phyloP scores from a whole-genome alignment of 768 basidiomycete genomes.

The Kwoniella botswanensis region DNA sequence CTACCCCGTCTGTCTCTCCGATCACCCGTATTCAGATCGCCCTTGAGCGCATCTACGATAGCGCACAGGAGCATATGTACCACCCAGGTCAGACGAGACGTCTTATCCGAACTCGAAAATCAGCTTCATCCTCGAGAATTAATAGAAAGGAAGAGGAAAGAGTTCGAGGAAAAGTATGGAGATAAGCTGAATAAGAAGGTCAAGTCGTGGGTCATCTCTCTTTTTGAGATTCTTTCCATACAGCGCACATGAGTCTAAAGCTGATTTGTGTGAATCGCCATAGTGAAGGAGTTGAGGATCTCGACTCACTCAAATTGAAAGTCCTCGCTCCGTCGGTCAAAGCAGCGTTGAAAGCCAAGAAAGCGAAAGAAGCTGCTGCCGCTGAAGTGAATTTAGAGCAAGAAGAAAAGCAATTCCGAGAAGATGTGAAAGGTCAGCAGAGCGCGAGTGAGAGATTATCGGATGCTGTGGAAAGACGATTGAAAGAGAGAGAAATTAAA shows the following conservation, averaged over 20 bases:
- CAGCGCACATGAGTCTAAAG: background rate
- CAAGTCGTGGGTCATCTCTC: slow-evolving; percentile 65
- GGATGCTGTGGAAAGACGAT: slow-evolving; percentile 13
- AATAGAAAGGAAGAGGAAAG: slow-evolving; percentile 48
- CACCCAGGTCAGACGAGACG: slow-evolving; percentile 20
- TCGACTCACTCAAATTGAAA: slow-evolving; percentile 60
- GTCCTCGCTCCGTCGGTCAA: slow-evolving; percentile 42
- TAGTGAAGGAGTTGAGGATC: slow-evolving; percentile 60
- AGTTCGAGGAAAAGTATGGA: slow-evolving; percentile 63
- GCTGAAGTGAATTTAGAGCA: slow-evolving; percentile 4
- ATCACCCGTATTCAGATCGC: background rate
- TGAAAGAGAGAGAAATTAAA: slow-evolving; percentile 6
- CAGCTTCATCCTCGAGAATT: slow-evolving; percentile 49
- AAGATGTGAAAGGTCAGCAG: slow-evolving; percentile 7
- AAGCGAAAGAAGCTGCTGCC: slow-evolving; percentile 13
- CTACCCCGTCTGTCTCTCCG: slow-evolving; percentile 6
- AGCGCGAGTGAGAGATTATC: slow-evolving; percentile 5
- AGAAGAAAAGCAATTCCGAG: slow-evolving; percentile 8
- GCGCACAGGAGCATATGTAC: slow-evolving; percentile 17
- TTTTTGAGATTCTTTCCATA: background rate
- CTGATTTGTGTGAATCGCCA: background rate
- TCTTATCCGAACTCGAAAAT: slow-evolving; percentile 40
- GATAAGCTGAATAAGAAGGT: slow-evolving; percentile 71
- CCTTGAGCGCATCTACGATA: background rate
- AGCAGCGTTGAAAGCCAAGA: slow-evolving; percentile 28